Evolutionary conservation across 495 filamentous ascomycete species (phyloP).

Genomic region (Aspergillus wentii): DNA sequence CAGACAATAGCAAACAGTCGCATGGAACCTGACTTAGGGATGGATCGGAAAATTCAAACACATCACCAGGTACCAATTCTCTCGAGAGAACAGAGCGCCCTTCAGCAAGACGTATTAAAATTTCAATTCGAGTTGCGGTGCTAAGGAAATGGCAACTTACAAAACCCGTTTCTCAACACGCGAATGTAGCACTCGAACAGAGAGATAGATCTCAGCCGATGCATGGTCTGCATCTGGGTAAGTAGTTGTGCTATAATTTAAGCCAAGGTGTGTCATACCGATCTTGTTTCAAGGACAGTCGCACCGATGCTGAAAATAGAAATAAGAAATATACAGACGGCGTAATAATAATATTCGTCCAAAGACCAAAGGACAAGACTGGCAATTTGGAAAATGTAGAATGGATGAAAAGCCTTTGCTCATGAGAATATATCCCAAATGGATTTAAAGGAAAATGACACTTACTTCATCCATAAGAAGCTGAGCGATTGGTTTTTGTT

Average conservation of each 20-base stretch:
- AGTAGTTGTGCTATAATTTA: neutral
- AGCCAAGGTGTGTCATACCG: slow-evolving; percentile 48
- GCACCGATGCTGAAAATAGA: slow-evolving; percentile 87
- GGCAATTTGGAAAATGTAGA: slow-evolving; percentile 97
- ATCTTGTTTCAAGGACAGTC: slow-evolving; percentile 83
- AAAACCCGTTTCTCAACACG: slow-evolving; percentile 91
- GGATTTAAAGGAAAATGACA: slow-evolving; percentile 5
- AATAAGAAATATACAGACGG: slow-evolving; percentile 90
- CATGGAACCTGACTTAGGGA: slow-evolving; percentile 90
- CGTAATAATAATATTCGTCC: slow-evolving; percentile 97
- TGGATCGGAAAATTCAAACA: slow-evolving; percentile 96
- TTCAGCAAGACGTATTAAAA: too few relatives aligned
- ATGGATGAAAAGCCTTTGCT: slow-evolving; percentile 82
- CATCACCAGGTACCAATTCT: slow-evolving; percentile 91
- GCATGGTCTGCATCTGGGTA: slow-evolving; percentile 64
- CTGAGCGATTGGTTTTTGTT: slow-evolving; percentile 76
- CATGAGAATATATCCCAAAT: slow-evolving; percentile 12
- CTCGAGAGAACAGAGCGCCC: slow-evolving; percentile 81
- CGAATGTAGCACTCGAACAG: slow-evolving; percentile 92
- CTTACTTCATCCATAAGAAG: slow-evolving; percentile 85
- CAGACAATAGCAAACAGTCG: slow-evolving; percentile 86
- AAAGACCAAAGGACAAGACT: slow-evolving; percentile 93
- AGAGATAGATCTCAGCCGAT: slow-evolving; percentile 83
- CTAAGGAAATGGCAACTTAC: slow-evolving; percentile 50
- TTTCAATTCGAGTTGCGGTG: too few relatives aligned